Evolutionary conservation across 2,329 filamentous ascomycete species (phyloP).

Genomic region (Septoria petroselini): DNA sequence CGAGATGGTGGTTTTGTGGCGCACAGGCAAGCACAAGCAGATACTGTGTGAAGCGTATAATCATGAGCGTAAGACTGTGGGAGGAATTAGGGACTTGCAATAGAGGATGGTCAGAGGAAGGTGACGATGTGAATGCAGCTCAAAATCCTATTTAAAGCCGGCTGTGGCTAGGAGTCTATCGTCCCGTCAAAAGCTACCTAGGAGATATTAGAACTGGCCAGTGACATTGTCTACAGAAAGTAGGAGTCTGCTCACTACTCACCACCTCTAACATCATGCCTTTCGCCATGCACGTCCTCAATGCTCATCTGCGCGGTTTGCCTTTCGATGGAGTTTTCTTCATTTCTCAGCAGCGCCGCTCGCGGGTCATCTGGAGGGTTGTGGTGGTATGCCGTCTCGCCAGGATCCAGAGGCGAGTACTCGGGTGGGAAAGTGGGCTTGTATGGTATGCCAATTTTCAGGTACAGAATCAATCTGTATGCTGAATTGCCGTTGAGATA

Average conservation of each 20-base stretch:
- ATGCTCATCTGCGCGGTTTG: conserved; percentile 33
- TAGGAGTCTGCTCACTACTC: neutral
- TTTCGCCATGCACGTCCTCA: conserved; percentile 21
- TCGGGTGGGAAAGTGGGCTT: conserved; percentile 38
- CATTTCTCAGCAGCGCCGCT: neutral
- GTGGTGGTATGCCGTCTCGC: conserved; percentile 13
- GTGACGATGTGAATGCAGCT: too few relatives aligned
- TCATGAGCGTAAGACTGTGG: too few relatives aligned
- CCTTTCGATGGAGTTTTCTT: conserved; percentile 31
- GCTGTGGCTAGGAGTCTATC: too few relatives aligned
- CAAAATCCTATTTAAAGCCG: too few relatives aligned
- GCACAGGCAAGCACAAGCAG: too few relatives aligned
- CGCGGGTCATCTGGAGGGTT: neutral
- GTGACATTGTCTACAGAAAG: too few relatives aligned
- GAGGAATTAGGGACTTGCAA: too few relatives aligned
- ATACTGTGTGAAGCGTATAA: too few relatives aligned
- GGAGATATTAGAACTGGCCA: too few relatives aligned
- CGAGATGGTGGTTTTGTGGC: too few relatives aligned
- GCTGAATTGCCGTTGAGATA: conserved; percentile 96
- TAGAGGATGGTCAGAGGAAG: too few relatives aligned
- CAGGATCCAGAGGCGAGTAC: conserved; percentile 22
- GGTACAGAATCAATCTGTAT: conserved; percentile 78
- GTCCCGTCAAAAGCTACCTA: too few relatives aligned
- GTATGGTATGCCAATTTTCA: conserved; percentile 60
- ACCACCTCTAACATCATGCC: neutral